Conservation (phyloP, 225 moss, liverwort and hornwort genomes). For the Bryoerythrophyllum caledonicum region DNA sequence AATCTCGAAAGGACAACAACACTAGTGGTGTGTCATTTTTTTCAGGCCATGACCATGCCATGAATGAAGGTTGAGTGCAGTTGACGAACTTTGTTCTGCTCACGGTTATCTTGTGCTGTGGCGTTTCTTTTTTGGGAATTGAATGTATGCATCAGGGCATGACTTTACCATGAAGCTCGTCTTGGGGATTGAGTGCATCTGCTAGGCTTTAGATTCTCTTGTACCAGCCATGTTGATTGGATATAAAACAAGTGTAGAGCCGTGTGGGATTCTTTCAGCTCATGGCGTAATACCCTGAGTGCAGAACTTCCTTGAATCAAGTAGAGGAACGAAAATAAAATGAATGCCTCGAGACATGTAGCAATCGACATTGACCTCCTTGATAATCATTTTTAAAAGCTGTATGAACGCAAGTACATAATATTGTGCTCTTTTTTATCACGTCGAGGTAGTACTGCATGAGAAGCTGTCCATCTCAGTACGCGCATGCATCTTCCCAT, state of each 20-base stretch:
- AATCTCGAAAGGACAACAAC: not conserved
- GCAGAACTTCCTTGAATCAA: not conserved
- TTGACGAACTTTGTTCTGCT: not conserved
- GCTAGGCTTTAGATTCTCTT: not conserved
- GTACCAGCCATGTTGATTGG: conserved; percentile 3
- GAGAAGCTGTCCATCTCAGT: not conserved
- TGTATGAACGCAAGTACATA: not conserved
- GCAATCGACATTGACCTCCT: not conserved
- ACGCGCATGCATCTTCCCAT: not conserved
- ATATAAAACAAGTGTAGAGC: not conserved
- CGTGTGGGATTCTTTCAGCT: not conserved
- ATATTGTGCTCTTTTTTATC: not conserved
- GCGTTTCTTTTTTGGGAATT: not conserved
- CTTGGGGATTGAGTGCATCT: not conserved
- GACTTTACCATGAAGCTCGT: not conserved
- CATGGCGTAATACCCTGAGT: not conserved
- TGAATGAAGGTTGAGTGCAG: not conserved
- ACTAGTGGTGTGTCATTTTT: not conserved
- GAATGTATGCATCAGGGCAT: not conserved
- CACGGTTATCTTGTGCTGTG: not conserved
- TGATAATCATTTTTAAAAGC: too few relatives aligned
- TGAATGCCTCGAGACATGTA: not conserved
- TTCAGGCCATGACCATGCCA: not conserved
- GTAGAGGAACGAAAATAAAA: not conserved
- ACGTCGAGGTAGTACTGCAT: not conserved